Base-by-base conservation (phyloP, 208 protist genomes). In the Acanthamoeba triangularis region DNA sequence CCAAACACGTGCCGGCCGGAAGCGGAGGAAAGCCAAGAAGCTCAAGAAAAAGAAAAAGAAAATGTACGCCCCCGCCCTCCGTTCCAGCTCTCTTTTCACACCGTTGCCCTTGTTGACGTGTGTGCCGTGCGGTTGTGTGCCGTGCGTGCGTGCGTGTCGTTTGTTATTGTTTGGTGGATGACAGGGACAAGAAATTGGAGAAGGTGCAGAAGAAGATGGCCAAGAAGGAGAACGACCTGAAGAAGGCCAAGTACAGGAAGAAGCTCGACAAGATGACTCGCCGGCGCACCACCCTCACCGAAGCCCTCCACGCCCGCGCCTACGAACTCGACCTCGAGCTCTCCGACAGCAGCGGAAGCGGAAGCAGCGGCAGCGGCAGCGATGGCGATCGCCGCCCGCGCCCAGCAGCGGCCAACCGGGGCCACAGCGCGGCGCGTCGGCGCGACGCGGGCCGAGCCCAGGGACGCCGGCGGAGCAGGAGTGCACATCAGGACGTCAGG, bases 241-340 rank as follows among this genome's bases (percentile, higher is more conserved):
- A 91, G 84, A 63, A 72, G 56, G 84, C 84, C 56, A 63, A 69
- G 56, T 91, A 72, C 35, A 1, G 14, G 33, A 69, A 91, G 56
- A 91, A 91, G 84, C 84, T 72, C 30, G 56, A 69, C 0, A 49
- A 56, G 41, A 56, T 85, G 76, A 11, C 52, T 16, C 14, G 23
- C 3, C 5, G 30, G 76, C 52, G 30, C n/a, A 14, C 44, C 41
- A 85, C 76, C 23, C 76, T 85, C 44, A 59, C 76, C 16, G 69
- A 78, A 20, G 69, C 69, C 33, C 69, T 78, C n/a, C 69, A n/a
- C 69, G 37, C 16, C 8, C 69, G 33, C 8, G 69, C 59, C 59
- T 65, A 65, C 76, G 44, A n/a, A 35, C 8, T 54, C 23, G 35
- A 49, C 44, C 54, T 85, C 20, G 76, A 85, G 76, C 5, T 1